Evolutionary conservation across 1,284 basidiomycete species (phyloP).

Genomic region (Cutaneotrichosporon daszewskae): DNA sequence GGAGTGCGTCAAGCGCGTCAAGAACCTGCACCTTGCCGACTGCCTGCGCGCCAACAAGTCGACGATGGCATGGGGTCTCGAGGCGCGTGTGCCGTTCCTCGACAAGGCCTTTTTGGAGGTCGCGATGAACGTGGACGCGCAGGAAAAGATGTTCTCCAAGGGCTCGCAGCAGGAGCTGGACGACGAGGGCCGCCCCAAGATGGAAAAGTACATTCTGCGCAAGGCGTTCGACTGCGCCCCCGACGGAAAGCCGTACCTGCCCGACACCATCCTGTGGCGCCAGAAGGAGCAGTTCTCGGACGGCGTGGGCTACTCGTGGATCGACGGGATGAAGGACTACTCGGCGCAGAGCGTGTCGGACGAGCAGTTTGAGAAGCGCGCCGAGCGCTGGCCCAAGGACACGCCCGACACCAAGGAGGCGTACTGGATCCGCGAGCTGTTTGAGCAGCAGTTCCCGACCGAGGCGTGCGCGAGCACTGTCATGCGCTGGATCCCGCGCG

Average conservation of each 20-base stretch:
- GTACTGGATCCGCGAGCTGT: constrained; percentile 89
- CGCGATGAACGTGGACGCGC: constrained; percentile 83
- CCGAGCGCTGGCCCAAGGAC: constrained; percentile 70
- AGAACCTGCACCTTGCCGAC: constrained; percentile 96
- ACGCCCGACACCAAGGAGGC: constrained; percentile 97
- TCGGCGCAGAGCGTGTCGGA: constrained; percentile 72
- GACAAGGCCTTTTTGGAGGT: constrained; percentile 95
- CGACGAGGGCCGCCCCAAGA: constrained; percentile 74
- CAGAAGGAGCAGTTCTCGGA: constrained; percentile 99
- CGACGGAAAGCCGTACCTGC: constrained; percentile 82
- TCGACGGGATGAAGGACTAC: constrained; percentile 94
- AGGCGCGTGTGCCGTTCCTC: constrained; percentile 97
- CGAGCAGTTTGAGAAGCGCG: constrained; percentile 68
- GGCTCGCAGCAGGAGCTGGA: constrained; percentile 70
- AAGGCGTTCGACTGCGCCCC: constrained; percentile 92
- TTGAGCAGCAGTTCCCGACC: constrained; percentile 81
- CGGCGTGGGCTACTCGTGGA: constrained; percentile 99
- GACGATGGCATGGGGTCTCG: constrained; percentile 99
- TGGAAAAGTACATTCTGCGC: constrained; percentile 98
- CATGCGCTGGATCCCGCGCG: constrained; percentile 58
- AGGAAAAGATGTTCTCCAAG: constrained; percentile 87
- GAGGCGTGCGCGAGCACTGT: constrained; percentile 86
- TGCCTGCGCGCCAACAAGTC: constrained; percentile 97
- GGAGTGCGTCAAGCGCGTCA: constrained; percentile 90
- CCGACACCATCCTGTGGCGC: constrained; percentile 91